These are phyloP conservation scores for Rubroshorea leprosula DNA, from an alignment of 345 rosid species.

Conservation along the genomic window DNA sequence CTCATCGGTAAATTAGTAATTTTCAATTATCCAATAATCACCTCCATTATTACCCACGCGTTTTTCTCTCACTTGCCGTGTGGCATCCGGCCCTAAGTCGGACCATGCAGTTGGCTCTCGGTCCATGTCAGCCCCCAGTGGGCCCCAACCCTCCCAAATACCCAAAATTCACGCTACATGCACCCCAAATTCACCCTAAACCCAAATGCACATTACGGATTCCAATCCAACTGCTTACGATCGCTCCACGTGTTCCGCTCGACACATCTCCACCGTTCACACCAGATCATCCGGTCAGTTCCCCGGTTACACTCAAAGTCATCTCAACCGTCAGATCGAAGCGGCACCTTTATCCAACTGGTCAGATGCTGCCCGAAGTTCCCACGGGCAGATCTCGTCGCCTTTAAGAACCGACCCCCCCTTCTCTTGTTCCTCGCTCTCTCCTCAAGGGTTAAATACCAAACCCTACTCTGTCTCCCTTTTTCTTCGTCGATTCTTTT, in stretches of 20 bases:
- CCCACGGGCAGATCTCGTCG: conserved; percentile 45
- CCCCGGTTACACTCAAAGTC: conserved; percentile 14
- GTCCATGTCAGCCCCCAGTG: conserved; percentile 32
- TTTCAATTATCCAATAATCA: not conserved
- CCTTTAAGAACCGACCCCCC: conserved; percentile 48
- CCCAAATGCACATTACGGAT: conserved; percentile 23
- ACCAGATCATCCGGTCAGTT: conserved; percentile 45
- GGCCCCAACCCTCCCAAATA: conserved; percentile 21
- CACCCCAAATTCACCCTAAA: conserved; percentile 40
- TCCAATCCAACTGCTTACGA: conserved; percentile 11
- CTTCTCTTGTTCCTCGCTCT: conserved; percentile 39
- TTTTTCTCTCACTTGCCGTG: conserved; percentile 25
- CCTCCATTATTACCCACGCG: not conserved
- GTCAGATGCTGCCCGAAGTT: conserved; percentile 27
- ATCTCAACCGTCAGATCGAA: conserved; percentile 13
- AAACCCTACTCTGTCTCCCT: conserved; percentile 18
- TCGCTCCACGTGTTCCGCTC: conserved; percentile 20
- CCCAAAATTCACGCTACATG: conserved; percentile 44
- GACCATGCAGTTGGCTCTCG: conserved; percentile 28
- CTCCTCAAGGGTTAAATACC: conserved; percentile 24
- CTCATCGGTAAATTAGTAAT: too few species aligned
- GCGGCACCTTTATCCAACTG: conserved; percentile 12
- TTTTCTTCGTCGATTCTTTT: not conserved
- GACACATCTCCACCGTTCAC: conserved; percentile 27
- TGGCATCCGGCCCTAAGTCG: conserved; percentile 28